These are phyloP conservation scores for Orbilia quercus DNA, from an alignment of 2,329 filamentous ascomycete species.

Conservation along the genomic window DNA sequence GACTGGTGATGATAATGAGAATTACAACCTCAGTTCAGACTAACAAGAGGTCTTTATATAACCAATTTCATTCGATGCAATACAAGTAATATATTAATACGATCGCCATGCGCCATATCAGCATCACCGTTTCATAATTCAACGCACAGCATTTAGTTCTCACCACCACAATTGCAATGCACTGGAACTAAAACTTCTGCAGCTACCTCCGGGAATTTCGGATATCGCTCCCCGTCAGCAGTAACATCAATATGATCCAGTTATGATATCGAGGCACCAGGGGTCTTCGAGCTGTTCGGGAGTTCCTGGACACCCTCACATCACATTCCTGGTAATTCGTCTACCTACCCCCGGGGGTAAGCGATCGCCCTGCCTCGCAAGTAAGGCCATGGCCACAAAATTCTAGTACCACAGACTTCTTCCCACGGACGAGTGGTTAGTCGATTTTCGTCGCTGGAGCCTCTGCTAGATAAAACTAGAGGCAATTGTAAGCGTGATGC, in stretches of 20 bases:
- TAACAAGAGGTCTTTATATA: constrained; percentile 39
- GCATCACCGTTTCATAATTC: background rate
- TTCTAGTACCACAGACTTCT: constrained; percentile 6
- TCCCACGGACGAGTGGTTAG: no score
- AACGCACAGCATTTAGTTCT: background rate
- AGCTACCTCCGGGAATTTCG: constrained; percentile 41
- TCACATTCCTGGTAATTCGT: constrained; percentile 48
- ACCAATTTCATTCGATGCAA: background rate
- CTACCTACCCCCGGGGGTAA: constrained; percentile 36
- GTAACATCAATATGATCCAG: constrained; percentile 39
- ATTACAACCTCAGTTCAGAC: constrained; percentile 1
- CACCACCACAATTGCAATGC: no score
- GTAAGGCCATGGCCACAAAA: constrained; percentile 19
- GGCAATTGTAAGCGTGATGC: background rate
- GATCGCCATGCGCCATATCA: background rate
- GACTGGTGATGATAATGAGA: constrained; percentile 9
- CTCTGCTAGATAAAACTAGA: background rate
- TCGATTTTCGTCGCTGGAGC: no score
- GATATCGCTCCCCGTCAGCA: constrained; percentile 40
- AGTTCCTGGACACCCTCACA: constrained; percentile 45
- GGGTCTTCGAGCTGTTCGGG: constrained; percentile 13
- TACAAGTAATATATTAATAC: background rate
- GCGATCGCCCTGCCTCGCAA: constrained; percentile 36
- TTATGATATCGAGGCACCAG: constrained; percentile 7
- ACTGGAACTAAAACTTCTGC: no score